A percentile compares a stretch with the other conserved stretches of the same genome.
Conservation (phyloP, 2,329 filamentous ascomycete species). For the Aspergillus hortae region DNA sequence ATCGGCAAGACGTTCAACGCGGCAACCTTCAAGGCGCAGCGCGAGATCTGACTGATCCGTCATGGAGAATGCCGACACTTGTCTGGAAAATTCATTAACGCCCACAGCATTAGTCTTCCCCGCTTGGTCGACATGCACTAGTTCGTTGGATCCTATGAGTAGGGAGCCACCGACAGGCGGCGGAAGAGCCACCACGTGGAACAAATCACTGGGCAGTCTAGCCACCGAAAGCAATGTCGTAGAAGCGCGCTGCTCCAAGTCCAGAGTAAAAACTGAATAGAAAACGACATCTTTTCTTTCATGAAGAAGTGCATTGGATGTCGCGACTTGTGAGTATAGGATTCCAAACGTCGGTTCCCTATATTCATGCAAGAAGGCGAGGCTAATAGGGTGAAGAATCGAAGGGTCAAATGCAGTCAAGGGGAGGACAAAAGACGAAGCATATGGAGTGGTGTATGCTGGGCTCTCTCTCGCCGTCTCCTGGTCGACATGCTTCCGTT, state of each 20-base stretch:
- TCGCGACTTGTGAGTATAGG: constrained; percentile 70
- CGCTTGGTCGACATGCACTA: constrained; percentile 94
- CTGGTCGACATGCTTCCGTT: constrained; percentile 47
- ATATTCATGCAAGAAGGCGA: constrained; percentile 94
- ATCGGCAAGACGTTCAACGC: constrained; percentile 70
- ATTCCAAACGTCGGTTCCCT: constrained; percentile 97
- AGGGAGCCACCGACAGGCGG: constrained; percentile 84
- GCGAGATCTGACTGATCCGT: constrained; percentile 79
- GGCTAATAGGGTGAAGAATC: constrained; percentile 82
- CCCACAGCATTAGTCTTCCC: constrained; percentile 90
- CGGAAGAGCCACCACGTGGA: constrained; percentile 75
- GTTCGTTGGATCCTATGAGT: constrained; percentile 80
- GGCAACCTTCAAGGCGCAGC: constrained; percentile 76
- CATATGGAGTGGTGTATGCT: constrained; percentile 64
- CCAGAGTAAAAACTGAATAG: constrained; percentile 93
- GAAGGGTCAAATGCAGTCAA: constrained; percentile 83
- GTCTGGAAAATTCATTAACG: constrained; percentile 84
- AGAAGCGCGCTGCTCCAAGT: constrained; percentile 87
- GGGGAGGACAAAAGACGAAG: constrained; percentile 87
- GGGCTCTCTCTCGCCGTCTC: constrained; percentile 35
- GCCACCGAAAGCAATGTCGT: constrained; percentile 86
- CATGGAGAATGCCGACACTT: constrained; percentile 78
- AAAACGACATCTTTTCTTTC: constrained; percentile 80
- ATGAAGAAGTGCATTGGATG: constrained; percentile 68
- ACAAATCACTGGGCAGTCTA: constrained; percentile 82